phyloP scores from a whole-genome alignment of 116 monocot genomes.

The Phalaenopsis hybrid region DNA sequence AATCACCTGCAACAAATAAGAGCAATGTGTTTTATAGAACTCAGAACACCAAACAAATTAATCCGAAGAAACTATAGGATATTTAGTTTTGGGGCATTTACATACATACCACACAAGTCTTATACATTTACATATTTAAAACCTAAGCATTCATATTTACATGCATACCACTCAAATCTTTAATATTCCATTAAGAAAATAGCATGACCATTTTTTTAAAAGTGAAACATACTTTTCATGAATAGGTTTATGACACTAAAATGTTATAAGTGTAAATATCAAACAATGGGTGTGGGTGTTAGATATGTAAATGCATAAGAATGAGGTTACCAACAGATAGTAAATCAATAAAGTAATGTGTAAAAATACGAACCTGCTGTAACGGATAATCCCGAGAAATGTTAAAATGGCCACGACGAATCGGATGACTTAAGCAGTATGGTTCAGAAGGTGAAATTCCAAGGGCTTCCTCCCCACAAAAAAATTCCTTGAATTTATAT shows the following conservation, averaged over 20 bases:
- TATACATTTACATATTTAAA: no score
- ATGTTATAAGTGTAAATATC: no score
- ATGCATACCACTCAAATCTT: no score
- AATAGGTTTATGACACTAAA: no score
- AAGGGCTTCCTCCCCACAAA: slow-evolving; percentile 88
- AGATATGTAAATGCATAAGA: no score
- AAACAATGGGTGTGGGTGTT: no score
- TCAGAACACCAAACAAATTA: not conserved
- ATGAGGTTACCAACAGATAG: not conserved
- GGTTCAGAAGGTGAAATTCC: slow-evolving; percentile 67
- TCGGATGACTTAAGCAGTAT: slow-evolving; percentile 73
- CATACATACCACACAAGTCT: no score
- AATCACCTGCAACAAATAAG: slow-evolving; percentile 42
- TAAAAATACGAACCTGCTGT: slow-evolving; percentile 54
- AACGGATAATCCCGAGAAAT: slow-evolving; percentile 72
- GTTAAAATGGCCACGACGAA: slow-evolving; percentile 92
- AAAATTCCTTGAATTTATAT: slow-evolving; percentile 47
- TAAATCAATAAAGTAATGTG: not conserved
- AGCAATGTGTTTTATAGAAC: not conserved
- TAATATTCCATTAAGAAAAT: no score
- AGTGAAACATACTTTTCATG: not conserved
- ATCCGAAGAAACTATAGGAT: not conserved
- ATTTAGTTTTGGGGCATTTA: no score
- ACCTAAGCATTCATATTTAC: no score
- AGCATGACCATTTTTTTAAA: no score